phyloP scores from a whole-genome alignment of 768 basidiomycete genomes.

The Suillus hirtellus region DNA sequence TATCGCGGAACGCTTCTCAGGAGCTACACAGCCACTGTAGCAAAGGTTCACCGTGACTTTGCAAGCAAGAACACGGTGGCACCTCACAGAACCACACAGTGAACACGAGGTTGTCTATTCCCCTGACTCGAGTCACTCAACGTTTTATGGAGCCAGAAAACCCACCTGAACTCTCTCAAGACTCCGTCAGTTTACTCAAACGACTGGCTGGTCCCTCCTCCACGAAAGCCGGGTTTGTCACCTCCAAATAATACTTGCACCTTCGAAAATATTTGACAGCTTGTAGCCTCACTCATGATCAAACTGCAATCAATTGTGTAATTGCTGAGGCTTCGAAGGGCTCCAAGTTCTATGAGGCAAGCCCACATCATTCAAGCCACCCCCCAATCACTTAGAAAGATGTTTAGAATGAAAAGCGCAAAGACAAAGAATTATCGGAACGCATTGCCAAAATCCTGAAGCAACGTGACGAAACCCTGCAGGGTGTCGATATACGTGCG shows the following conservation, averaged over 20 bases:
- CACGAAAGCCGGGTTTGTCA: conserved; percentile 80
- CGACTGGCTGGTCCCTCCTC: conserved; percentile 88
- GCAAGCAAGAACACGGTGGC: background rate
- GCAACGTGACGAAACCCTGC: conserved; percentile 57
- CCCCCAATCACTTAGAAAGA: conserved; percentile 10
- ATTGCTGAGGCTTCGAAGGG: conserved; percentile 92
- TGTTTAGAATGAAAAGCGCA: conserved; percentile 81
- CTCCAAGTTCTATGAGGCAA: conserved; percentile 87
- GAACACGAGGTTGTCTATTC: background rate
- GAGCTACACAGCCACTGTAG: conserved; percentile 3
- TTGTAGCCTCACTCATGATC: conserved; percentile 67
- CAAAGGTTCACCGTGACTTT: background rate
- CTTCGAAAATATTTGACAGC: conserved; percentile 14
- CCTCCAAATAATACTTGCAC: conserved; percentile 2
- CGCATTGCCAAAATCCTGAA: conserved; percentile 72
- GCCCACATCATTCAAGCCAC: conserved; percentile 17
- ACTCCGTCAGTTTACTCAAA: conserved; percentile 68
- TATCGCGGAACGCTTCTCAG: background rate
- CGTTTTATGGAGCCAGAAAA: conserved; percentile 15
- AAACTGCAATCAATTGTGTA: conserved; percentile 81
- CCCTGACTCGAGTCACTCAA: background rate
- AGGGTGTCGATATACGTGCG: conserved; percentile 58
- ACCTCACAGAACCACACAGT: background rate
- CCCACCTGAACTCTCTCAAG: conserved; percentile 49
- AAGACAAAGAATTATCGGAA: conserved; percentile 81